Evolutionary conservation across 306 rosid genomes (phyloP), one percentile per base, ranked within the genome.

Genomic region (Inga oerstediana): DNA sequence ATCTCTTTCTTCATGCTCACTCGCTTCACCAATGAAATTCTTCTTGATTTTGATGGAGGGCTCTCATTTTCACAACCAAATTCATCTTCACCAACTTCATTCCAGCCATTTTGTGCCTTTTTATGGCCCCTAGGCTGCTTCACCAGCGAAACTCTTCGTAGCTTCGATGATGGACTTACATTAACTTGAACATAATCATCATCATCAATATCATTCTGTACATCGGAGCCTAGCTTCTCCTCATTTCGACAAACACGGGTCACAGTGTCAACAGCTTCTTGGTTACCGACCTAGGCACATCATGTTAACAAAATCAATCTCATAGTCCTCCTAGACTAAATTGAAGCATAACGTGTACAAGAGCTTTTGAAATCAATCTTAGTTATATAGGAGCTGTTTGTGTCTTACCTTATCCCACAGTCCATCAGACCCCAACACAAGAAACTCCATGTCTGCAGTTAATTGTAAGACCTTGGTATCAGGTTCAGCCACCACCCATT

Each of bases 351-450:
- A 48, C 64, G 4, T 30, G 65, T 13, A 30, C 4, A 34, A 12
- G 34, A 34, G 68, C 22, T 10, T 51, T 76, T 19, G 20, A 10
- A 22, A 68, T 9, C 34, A 74, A 67, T 20, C 13, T 19, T 41
- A 10, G 32, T 0, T 35, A 35, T 65, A 45, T 73, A 45, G 44
- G 16, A 27, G 45, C 34, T 9, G 52, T 48, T 14, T 51, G 6
- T 19, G 34, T 32, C 87, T 80, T 75, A 91, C 95, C 93, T 88
- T 37, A 71, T 88, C 92, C 95, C 95, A 91, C 69, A 91, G 79
- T 65, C 93, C 95, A 88, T 91, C 95, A 65, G 95, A 86, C 66
- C 93, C 95, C 79, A 90, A 85, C 58, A 91, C 88, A 80, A 89
- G 91, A 81, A 84, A 91, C n/a, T 91, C 92, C 93, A 91, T 87